Conservation (phyloP, 768 basidiomycete species). For the Rhodotorula toruloides region DNA sequence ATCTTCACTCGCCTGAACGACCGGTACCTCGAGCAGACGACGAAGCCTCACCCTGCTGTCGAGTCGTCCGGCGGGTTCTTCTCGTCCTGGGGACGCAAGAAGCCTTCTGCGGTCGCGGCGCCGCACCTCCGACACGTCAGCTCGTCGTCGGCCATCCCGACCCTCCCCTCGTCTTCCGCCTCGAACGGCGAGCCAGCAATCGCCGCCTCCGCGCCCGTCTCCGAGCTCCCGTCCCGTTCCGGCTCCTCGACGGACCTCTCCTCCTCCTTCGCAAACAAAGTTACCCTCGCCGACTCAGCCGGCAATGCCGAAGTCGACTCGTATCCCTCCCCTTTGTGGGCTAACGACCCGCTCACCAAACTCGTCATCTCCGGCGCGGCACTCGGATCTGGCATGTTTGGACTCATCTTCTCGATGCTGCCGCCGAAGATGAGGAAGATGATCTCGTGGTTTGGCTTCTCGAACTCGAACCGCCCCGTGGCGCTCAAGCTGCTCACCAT, state of each 20-base stretch:
- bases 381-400: slow-evolving; percentile 24
- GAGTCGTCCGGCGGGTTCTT: slow-evolving; percentile 16
- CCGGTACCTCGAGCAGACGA: slow-evolving; percentile 19
- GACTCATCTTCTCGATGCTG: slow-evolving; percentile 17
- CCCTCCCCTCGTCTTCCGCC: not conserved
- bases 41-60: not conserved
- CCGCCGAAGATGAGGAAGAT: slow-evolving; percentile 24
- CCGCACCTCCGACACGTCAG: slow-evolving; percentile 3
- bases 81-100: slow-evolving; percentile 20
- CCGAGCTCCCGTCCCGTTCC: not conserved
- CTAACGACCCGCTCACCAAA: slow-evolving; percentile 20
- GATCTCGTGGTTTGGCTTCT: slow-evolving; percentile 31
- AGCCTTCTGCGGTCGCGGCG: not conserved
- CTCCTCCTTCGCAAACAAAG: not conserved
- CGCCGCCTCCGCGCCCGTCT: not conserved
- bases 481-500: slow-evolving; percentile 36
- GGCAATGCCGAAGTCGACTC: not conserved
- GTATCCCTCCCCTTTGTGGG: slow-evolving; percentile 25
- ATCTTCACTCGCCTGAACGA: slow-evolving; percentile 34
- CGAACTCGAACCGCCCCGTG: slow-evolving; percentile 6
- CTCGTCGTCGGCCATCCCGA: slow-evolving; percentile 12
- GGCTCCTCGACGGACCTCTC: not conserved
- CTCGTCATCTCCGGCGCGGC: slow-evolving; percentile 16
- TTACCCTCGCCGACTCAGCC: not conserved
- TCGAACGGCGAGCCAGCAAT: too few species aligned